phyloP scores from a whole-genome alignment of 1,139 yeast genomes.

The Citeromyces hawaiiensis region DNA sequence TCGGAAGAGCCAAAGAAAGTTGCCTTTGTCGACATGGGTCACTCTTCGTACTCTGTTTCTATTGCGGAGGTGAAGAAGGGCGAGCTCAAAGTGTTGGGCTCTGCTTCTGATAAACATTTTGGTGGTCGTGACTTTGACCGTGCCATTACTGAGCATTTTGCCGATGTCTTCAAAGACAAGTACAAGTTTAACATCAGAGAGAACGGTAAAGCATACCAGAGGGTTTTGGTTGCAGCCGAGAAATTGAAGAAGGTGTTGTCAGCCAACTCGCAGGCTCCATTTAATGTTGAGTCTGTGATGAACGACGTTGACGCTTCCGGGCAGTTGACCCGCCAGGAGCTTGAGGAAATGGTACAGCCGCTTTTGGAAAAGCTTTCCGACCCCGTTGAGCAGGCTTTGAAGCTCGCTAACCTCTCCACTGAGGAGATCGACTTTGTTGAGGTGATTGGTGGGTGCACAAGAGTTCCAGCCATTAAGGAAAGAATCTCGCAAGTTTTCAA shows the following conservation, averaged over 20 bases:
- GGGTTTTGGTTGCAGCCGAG: constrained; percentile 88
- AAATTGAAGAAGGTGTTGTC: constrained; percentile 90
- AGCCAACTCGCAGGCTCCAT: constrained; percentile 91
- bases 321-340: constrained; percentile 78
- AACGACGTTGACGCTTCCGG: constrained; percentile 93
- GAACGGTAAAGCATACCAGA: constrained; percentile 90
- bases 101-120: constrained; percentile 89
- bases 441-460: constrained; percentile 95
- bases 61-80: constrained; percentile 92
- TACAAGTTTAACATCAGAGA: constrained; percentile 86
- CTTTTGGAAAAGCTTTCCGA: constrained; percentile 59
- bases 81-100: constrained; percentile 84
- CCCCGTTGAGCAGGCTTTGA: constrained; percentile 76
- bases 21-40: constrained; percentile 94
- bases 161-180: constrained; percentile 79
- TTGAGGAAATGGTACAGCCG: constrained; percentile 82
- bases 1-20: constrained; percentile 84
- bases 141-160: constrained; percentile 91
- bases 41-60: constrained; percentile 86
- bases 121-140: constrained; percentile 97
- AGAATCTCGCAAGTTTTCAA: constrained; percentile 71
- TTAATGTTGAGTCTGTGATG: constrained; percentile 93
- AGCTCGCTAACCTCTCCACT: constrained; percentile 58
- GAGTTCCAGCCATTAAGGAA: constrained; percentile 89
- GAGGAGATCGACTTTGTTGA: constrained; percentile 83